Conservation (phyloP, 2,329 filamentous ascomycete species). For the Aspergillus aculeatus region DNA sequence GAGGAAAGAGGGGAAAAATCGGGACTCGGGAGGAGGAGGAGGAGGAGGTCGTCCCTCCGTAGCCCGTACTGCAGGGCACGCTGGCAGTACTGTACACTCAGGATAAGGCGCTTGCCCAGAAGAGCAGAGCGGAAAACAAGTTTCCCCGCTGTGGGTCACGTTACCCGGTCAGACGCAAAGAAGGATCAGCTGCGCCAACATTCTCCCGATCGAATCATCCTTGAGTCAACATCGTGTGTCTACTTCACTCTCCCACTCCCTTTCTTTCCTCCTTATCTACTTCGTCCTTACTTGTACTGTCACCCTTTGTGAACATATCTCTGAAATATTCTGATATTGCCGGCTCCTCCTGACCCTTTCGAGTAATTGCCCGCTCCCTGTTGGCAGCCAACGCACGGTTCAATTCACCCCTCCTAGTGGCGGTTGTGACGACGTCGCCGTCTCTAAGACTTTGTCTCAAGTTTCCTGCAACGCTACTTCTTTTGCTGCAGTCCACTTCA, state of each 20-base stretch:
- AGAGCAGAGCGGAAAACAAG: conserved; percentile 21
- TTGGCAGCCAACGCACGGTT: conserved; percentile 17
- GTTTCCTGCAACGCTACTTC: conserved; percentile 11
- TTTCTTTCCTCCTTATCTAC: neutral
- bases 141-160: conserved; percentile 39
- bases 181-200: conserved; percentile 26
- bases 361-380: neutral
- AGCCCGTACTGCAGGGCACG: too few relatives aligned
- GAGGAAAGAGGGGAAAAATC: neutral
- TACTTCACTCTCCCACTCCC: conserved; percentile 3
- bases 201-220: conserved; percentile 7
- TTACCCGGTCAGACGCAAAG: conserved; percentile 39
- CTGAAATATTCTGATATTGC: neutral
- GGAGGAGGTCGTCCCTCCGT: too few relatives aligned
- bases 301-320: conserved; percentile 8
- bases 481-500: conserved; percentile 15
- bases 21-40: too few relatives aligned
- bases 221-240: neutral
- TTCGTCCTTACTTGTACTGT: neutral
- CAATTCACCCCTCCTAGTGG: conserved; percentile 22
- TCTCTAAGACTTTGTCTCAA: neutral
- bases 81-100: too few relatives aligned
- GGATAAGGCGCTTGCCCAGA: neutral
- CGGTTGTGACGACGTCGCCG: conserved; percentile 2
- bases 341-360: neutral